Percentiles rank a stretch among this genome's conserved stretches.
Evolutionary conservation across 306 rosid genomes (phyloP).

Genomic region (Citrullus mucosospermus): DNA sequence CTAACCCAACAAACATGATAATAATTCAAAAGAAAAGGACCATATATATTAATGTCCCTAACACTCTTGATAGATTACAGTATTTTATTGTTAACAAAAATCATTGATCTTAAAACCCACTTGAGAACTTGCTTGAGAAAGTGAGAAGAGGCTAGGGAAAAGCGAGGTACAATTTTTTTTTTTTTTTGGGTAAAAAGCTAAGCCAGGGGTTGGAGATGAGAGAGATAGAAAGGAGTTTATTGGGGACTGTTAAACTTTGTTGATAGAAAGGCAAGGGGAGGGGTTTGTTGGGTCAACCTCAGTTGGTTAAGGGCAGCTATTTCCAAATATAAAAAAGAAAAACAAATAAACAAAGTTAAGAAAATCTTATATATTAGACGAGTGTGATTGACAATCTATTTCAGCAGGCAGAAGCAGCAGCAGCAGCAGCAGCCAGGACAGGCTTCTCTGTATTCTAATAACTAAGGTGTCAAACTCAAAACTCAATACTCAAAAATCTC

Average conservation of each 20-base stretch:
- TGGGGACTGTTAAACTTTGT: conserved; percentile 18
- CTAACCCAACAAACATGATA: not conserved
- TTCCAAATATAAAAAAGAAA: not conserved
- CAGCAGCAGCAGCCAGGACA: not conserved
- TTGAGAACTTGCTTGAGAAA: not conserved
- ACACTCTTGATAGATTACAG: not conserved
- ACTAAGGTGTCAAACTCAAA: conserved; percentile 7
- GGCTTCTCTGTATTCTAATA: not conserved
- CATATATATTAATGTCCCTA: not conserved
- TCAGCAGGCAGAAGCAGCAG: not conserved
- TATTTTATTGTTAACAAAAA: not conserved
- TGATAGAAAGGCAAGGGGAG: conserved; percentile 2
- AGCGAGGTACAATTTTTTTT: no score
- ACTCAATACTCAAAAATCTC: not conserved
- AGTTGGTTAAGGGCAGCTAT: conserved; percentile 25
- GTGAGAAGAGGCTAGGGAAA: not conserved
- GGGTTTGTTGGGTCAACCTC: conserved; percentile 40
- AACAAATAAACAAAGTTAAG: not conserved
- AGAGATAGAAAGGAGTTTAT: not conserved
- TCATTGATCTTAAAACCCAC: not conserved
- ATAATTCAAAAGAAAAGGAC: not conserved
- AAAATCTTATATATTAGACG: not conserved
- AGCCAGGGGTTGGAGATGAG: not conserved
- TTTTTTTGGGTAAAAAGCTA: not conserved
- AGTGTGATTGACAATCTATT: conserved; percentile 12